phyloP scores from a whole-genome alignment of 2,329 filamentous ascomycete species.

The Paecilomyces niveus region DNA sequence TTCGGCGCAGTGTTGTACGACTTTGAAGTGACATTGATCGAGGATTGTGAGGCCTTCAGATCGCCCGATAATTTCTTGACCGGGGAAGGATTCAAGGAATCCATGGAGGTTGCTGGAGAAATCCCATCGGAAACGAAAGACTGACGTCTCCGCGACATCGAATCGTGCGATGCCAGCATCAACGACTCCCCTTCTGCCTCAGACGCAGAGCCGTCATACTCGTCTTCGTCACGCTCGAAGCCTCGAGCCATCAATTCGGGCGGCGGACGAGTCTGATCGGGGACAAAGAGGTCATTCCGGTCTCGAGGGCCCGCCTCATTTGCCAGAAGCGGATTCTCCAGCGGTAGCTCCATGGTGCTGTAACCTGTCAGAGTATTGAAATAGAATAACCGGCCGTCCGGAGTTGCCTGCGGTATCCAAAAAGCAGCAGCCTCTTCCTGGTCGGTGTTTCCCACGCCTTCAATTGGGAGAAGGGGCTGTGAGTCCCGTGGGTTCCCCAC shows the following conservation, averaged over 20 bases:
- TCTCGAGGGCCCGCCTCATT: constrained; percentile 82
- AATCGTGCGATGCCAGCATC: constrained; percentile 62
- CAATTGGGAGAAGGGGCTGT: constrained; percentile 57
- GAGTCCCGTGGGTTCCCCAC: constrained; percentile 59
- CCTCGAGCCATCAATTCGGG: constrained; percentile 86
- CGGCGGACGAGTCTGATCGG: constrained; percentile 82
- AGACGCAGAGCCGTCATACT: constrained; percentile 85
- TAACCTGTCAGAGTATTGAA: constrained; percentile 97
- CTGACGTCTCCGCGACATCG: constrained; percentile 58
- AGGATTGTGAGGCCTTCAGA: constrained; percentile 23
- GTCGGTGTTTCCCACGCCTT: constrained; percentile 56
- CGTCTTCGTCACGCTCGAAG: constrained; percentile 75
- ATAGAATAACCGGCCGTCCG: constrained; percentile 89
- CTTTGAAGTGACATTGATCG: constrained; percentile 14
- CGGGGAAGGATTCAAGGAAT: constrained; percentile 72
- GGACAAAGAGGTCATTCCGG: constrained; percentile 79
- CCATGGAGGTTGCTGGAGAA: constrained; percentile 84
- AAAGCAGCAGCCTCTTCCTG: constrained; percentile 83
- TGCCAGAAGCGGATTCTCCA: constrained; percentile 77
- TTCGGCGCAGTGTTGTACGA: constrained; percentile 34
- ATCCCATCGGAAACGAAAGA: constrained; percentile 63
- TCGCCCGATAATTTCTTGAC: constrained; percentile 53
- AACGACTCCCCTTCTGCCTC: constrained; percentile 74
- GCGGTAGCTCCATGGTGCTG: constrained; percentile 85
- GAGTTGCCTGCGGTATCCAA: constrained; percentile 96